Evolutionary conservation across 2,329 filamentous ascomycete genomes (phyloP).

Genomic region (Helminthosporium solani): DNA sequence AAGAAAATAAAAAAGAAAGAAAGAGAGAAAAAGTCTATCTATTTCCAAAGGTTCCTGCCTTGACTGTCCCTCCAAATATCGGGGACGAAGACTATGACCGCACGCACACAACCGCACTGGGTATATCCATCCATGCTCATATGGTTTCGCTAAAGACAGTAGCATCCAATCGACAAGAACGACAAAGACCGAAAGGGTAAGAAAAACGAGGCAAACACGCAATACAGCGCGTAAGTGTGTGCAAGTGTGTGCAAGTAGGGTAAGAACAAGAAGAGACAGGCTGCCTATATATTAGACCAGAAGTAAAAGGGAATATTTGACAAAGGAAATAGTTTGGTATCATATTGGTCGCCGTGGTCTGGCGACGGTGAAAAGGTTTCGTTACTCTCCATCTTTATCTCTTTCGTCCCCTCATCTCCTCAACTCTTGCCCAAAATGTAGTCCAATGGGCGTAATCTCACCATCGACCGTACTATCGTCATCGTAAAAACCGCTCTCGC

Average conservation of each 20-base stretch:
- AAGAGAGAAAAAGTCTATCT: too few relatives aligned
- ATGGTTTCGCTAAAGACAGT: constrained; percentile 12
- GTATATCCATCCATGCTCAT: constrained; percentile 28
- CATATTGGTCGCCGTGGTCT: constrained; percentile 2
- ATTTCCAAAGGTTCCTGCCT: too few relatives aligned
- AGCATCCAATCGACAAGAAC: neutral
- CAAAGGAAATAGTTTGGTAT: constrained; percentile 2
- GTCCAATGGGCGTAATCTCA: constrained; percentile 33
- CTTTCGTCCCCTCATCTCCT: constrained; percentile 4
- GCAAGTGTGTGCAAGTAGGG: neutral
- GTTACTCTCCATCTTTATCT: too few relatives aligned
- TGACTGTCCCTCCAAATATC: too few relatives aligned
- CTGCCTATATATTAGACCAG: neutral
- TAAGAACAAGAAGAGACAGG: constrained; percentile 2
- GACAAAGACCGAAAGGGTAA: neutral
- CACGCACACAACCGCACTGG: constrained; percentile 3
- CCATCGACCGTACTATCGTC: constrained; percentile 52
- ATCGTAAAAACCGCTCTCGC: constrained; percentile 51
- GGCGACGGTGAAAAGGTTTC: neutral
- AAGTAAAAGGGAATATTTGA: neutral
- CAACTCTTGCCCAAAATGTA: constrained; percentile 37
- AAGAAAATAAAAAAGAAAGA: too few relatives aligned
- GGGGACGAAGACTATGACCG: too few relatives aligned
- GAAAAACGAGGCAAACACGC: neutral
- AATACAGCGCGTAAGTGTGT: too few relatives aligned